Base-by-base conservation (phyloP, 352 stramenopile genomes). In the Phytophthora boehmeriae region DNA sequence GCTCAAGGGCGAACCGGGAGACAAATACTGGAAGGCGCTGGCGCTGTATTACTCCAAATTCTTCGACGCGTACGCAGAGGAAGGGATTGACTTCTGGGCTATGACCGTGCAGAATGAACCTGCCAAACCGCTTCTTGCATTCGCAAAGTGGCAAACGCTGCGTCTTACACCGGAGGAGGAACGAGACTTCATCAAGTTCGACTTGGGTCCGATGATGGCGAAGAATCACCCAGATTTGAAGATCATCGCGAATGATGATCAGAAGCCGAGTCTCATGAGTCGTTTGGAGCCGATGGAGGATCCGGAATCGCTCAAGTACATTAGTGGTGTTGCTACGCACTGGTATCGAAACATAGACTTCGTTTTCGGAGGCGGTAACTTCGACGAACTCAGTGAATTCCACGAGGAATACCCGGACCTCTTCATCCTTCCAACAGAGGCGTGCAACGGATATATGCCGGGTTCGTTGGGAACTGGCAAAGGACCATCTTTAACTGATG, bases 401-500 rank as follows among this genome's bases (percentile, higher is more conserved):
- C 72, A 89, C 41, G 51, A 71, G 5, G 52, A 63, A 9, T 76
- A 83, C 55, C 75, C 80, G 10, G 69, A 88, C 50, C 44, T 90
- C 47, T 92, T 93, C 51, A 76, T 96, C 43, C 67, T 96, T 14
- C 71, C 72, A 5, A 92, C 80, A 1, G 88, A 96, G 50, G 80
- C 77, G 19, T 95, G 86, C 46, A 55, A 61, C 10, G 79, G 76
- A 1, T 84, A 82, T 52, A 68, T 92, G 61, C 54, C 69, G 30
- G 42, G 71, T 19, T 51, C 49, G 2, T 23, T 83, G 17, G 75
- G 70, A 48, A 85, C 76, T 3, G 76, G 79, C 0, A 64, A 70
- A 2, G 68, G 73, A 8, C 56, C 78, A 16, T 86, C 79, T 45
- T 54, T 76, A 2, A 45, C 43, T 64, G 28, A 72, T 75, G 13